These are phyloP conservation scores for Geotrichum cucujoidarum DNA, from an alignment of 1,139 yeast genomes.

Conservation along the genomic window DNA sequence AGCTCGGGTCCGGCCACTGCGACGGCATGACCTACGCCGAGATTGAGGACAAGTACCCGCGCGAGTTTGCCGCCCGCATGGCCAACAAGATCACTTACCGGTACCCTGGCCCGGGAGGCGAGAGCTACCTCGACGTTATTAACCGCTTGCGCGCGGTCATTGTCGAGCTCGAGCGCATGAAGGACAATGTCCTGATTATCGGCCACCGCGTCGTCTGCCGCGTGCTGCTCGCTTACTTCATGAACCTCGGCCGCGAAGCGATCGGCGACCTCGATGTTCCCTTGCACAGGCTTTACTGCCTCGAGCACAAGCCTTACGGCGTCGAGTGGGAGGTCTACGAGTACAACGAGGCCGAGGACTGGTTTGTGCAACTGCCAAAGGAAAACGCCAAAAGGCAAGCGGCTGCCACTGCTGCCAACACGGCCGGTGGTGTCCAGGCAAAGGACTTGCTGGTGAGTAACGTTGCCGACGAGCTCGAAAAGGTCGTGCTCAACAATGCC, in stretches of 20 bases:
- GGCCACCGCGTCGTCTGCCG: constrained; percentile 91
- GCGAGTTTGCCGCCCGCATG: constrained; percentile 72
- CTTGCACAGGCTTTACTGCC: constrained; percentile 78
- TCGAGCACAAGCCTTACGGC: constrained; percentile 93
- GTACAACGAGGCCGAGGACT: constrained; percentile 70
- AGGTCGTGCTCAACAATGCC: not conserved
- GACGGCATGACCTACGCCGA: constrained; percentile 91
- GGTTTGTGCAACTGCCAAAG: constrained; percentile 63
- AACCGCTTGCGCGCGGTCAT: constrained; percentile 85
- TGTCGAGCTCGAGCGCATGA: constrained; percentile 86
- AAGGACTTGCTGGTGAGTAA: not conserved
- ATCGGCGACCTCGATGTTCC: constrained; percentile 93
- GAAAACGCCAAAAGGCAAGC: constrained; percentile 25
- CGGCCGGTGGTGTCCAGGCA: no score
- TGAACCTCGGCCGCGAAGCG: constrained; percentile 75
- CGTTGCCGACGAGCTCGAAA: not conserved
- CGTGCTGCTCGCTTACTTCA: constrained; percentile 78
- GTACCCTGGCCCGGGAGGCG: constrained; percentile 98
- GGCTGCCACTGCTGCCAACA: no score
- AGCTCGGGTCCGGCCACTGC: constrained; percentile 84
- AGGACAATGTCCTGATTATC: constrained; percentile 75
- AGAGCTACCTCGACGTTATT: constrained; percentile 87
- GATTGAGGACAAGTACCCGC: constrained; percentile 64
- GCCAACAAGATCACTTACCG: constrained; percentile 74
- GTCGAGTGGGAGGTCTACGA: constrained; percentile 88